Conservation (phyloP, 208 protist species). For the Leishmania guyanensis region DNA sequence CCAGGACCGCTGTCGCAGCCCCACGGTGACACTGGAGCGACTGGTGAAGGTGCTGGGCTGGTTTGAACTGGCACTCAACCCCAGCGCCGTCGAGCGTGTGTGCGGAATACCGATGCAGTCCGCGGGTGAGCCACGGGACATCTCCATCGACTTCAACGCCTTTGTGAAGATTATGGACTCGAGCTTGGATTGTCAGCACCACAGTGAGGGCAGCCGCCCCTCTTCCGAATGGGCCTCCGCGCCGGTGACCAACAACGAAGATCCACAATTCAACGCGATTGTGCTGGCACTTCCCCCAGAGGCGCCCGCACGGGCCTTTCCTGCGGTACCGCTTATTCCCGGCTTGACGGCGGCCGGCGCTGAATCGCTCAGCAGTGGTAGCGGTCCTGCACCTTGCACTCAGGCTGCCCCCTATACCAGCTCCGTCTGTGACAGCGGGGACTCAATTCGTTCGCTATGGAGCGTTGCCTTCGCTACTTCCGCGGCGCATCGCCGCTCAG, state of each 20-base stretch:
- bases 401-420: not conserved
- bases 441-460: not conserved
- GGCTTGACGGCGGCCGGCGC: not conserved
- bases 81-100: constrained; percentile 12
- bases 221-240: not conserved
- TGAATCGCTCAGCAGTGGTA: constrained; percentile 9
- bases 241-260: not conserved
- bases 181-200: not conserved
- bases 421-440: not conserved
- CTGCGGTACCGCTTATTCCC: constrained; percentile 3
- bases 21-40: constrained; percentile 3
- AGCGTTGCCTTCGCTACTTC: not conserved
- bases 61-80: constrained; percentile 25
- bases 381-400: not conserved
- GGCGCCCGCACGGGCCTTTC: not conserved
- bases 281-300: constrained; percentile 4
- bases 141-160: constrained; percentile 15
- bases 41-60: constrained; percentile 18
- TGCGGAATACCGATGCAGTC: constrained; percentile 6
- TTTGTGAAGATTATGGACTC: constrained; percentile 29
- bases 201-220: constrained; percentile 1
- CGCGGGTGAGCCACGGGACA: not conserved
- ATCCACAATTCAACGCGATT: not conserved
- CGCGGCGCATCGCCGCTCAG: constrained; percentile 2
- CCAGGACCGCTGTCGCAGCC: not conserved